Conservation (phyloP, 2,329 filamentous ascomycete species). For the Ceratocystis smalleyi region DNA sequence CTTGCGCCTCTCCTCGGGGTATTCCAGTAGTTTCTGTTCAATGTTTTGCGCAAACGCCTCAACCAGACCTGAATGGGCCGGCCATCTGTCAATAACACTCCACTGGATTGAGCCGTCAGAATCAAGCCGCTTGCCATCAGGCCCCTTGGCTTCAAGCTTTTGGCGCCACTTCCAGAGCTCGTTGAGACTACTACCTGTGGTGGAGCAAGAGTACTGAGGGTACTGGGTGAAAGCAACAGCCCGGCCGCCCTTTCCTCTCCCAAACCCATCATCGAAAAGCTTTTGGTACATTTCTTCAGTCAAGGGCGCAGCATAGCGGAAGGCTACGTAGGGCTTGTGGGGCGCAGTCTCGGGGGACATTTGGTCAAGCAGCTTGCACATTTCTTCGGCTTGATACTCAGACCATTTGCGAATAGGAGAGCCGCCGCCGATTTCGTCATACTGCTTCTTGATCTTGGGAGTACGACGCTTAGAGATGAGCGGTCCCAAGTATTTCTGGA, state of each 20-base stretch:
- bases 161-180: slow-evolving; percentile 97
- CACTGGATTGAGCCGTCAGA: slow-evolving; percentile 62
- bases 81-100: slow-evolving; percentile 98
- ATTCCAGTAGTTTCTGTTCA: slow-evolving; percentile 66
- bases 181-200: slow-evolving; percentile 88
- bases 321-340: slow-evolving; percentile 94
- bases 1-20: slow-evolving; percentile 64
- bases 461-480: slow-evolving; percentile 75
- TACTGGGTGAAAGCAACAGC: slow-evolving; percentile 98
- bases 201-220: slow-evolving; percentile 95
- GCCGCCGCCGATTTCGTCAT: slow-evolving; percentile 87
- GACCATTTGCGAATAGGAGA: slow-evolving; percentile 98
- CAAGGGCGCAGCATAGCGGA: slow-evolving; percentile 83
- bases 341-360: slow-evolving; percentile 86
- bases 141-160: slow-evolving; percentile 61
- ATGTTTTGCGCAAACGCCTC: slow-evolving; percentile 90
- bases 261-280: slow-evolving; percentile 78
- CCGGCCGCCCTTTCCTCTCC: slow-evolving; percentile 72
- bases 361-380: slow-evolving; percentile 92
- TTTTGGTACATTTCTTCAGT: slow-evolving; percentile 86
- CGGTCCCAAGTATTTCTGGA: slow-evolving; percentile 82
- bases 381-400: slow-evolving; percentile 80
- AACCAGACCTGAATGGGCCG: slow-evolving; percentile 74
- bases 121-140: slow-evolving; percentile 22
- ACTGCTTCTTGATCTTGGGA: slow-evolving; percentile 93